phyloP scores from a whole-genome alignment of 495 filamentous ascomycete species.

The Platismatia glauca region DNA sequence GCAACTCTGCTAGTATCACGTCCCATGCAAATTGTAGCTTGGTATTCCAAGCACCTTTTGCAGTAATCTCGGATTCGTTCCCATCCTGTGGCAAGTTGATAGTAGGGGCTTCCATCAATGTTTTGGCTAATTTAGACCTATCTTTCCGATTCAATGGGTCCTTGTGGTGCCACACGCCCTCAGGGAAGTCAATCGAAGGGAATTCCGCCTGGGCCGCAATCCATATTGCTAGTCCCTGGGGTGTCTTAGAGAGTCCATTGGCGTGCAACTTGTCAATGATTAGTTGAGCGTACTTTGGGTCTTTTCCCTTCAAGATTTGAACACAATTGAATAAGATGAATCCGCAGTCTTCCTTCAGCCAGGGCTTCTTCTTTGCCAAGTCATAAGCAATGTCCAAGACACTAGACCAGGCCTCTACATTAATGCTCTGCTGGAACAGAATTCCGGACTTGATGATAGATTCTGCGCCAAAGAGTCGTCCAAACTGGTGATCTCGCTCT shows the following conservation, averaged over 20 bases:
- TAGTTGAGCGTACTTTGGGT: constrained; percentile 42
- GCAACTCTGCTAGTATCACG: constrained; percentile 49
- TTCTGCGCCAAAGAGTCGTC: constrained; percentile 77
- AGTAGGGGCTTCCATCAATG: constrained; percentile 67
- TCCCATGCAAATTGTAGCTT: constrained; percentile 87
- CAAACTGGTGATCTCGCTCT: constrained; percentile 74
- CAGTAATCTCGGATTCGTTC: constrained; percentile 33
- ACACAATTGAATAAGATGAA: constrained; percentile 52
- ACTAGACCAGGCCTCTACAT: constrained; percentile 48
- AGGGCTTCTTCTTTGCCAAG: constrained; percentile 59
- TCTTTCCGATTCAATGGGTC: constrained; percentile 62
- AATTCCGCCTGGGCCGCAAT: constrained; percentile 55
- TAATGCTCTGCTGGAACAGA: constrained; percentile 46
- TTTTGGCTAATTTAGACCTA: constrained; percentile 52
- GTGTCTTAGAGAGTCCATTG: constrained; percentile 59
- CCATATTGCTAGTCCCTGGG: constrained; percentile 88
- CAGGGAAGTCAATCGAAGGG: constrained; percentile 53
- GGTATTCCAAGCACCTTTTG: constrained; percentile 61
- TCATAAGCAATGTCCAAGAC: constrained; percentile 47
- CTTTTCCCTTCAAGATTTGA: constrained; percentile 35
- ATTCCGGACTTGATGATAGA: constrained; percentile 73
- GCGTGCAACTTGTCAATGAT: constrained; percentile 54
- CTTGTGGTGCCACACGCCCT: constrained; percentile 62
- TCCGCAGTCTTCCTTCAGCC: constrained; percentile 82
- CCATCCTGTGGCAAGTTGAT: constrained; percentile 40